Percentiles rank a stretch among this genome's conserved stretches.
These are phyloP conservation scores for Stachybotrys chlorohalonatus DNA, from an alignment of 2,329 filamentous ascomycete species.

Conservation along the genomic window DNA sequence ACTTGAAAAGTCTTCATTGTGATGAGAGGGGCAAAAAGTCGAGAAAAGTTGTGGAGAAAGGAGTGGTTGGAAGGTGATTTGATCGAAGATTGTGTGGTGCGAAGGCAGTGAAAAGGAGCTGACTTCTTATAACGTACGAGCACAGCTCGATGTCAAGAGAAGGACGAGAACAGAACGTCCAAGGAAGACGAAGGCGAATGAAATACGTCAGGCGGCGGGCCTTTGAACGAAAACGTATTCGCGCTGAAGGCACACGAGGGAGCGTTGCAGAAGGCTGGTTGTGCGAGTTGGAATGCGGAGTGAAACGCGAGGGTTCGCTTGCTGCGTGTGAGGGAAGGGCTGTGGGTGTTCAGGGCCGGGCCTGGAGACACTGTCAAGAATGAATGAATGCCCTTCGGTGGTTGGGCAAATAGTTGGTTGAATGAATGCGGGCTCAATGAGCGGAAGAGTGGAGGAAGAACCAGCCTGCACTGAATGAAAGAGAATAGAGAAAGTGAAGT, in stretches of 20 bases:
- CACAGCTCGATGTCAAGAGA: neutral
- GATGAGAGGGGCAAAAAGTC: neutral
- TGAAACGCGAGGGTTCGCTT: neutral
- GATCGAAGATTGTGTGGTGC: neutral
- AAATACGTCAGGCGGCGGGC: neutral
- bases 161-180: neutral
- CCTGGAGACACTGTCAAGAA: neutral
- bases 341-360: neutral
- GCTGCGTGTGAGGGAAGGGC: neutral
- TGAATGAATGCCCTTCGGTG: neutral
- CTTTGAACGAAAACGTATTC: neutral
- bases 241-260: neutral
- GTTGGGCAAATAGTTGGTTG: neutral
- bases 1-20: slow-evolving; percentile 33
- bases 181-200: neutral
- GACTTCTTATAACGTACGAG: neutral
- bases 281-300: neutral
- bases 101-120: neutral
- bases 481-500: neutral
- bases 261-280: neutral
- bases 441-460: neutral
- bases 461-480: neutral
- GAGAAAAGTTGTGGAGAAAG: slow-evolving; percentile 3
- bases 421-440: neutral
- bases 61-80: neutral